Evolutionary conservation across 306 rosid species (phyloP), one percentile per base, ranked within the genome.

Genomic region (Senna siamea): DNA sequence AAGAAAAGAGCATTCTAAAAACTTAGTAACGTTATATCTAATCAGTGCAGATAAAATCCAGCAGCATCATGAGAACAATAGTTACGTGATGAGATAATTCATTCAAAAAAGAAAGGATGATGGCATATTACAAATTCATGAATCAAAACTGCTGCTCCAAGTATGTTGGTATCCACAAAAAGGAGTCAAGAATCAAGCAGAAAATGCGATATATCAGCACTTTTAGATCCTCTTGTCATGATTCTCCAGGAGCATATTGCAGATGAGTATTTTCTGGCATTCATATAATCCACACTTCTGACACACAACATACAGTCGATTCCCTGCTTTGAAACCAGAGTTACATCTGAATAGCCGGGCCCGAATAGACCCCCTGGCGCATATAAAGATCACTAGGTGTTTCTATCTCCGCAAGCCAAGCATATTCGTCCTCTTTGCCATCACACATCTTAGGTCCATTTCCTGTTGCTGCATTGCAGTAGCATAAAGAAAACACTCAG

Each of bases 381-480:
- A 94, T 94, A 62, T 85, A 82, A 53, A 91, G 90, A 81, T 87
- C 86, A 26, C 58, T 75, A 0, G 98, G 95, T 17, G 85, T 87
- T 70, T 82, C 86, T 28, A 83, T 75, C 92, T 85, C 86, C 10
- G 83, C 89, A 77, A 94, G 96, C 98, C 98, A 94, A 57, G 97
- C 96, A 79, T 88, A 84, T 43, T 87, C 94, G 86, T 93, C 96
- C 64, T 66, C 91, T 67, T 81, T 85, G 3, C 83, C 92, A 35
- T 73, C 87, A 13, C 73, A 41, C 70, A 78, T 66, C 48, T 51
- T 11, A 9, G 56, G 58, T 73, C 80, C 75, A 55, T 81, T 78
- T 79, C 78, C 88, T 47, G 85, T 50, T 26, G 95, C 92, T 93
- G 87, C 61, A 70, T 64, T 59, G 35, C 37, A 70, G 52, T 12